Evolutionary conservation across 148 eudicot genomes (phyloP).

Genomic region (Camellia granthamiana): DNA sequence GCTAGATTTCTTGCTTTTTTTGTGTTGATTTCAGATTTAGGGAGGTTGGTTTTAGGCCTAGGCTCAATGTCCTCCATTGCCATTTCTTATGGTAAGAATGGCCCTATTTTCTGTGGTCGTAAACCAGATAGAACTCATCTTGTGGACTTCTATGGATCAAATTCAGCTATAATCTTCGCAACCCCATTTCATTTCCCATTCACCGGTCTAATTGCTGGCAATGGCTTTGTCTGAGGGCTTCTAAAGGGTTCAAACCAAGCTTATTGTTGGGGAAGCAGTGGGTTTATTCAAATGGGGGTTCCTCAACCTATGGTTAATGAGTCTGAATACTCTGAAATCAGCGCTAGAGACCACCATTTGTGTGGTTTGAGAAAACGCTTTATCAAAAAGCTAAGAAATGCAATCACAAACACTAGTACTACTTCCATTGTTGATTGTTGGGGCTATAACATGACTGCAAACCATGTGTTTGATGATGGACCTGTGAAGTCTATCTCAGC

Average conservation of each 20-base stretch:
- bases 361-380: conserved; percentile 76
- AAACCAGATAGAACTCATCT: conserved; percentile 81
- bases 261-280: conserved; percentile 87
- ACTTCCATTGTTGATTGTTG: conserved; percentile 82
- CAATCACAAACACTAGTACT: background rate
- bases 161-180: conserved; percentile 51
- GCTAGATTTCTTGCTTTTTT: conserved; percentile 35
- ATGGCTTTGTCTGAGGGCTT: conserved; percentile 89
- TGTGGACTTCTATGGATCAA: conserved; percentile 74
- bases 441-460: conserved; percentile 93
- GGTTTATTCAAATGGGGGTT: conserved; percentile 62
- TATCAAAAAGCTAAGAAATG: conserved; percentile 45
- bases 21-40: conserved; percentile 35
- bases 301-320: conserved; percentile 54
- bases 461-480: conserved; percentile 57
- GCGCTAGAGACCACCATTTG: conserved; percentile 93
- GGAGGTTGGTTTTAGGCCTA: conserved; percentile 41
- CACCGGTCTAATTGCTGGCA: conserved; percentile 65
- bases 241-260: conserved; percentile 53
- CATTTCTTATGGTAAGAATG: conserved; percentile 80
- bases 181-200: conserved; percentile 56
- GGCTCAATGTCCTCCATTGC: conserved; percentile 87
- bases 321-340: conserved; percentile 67
- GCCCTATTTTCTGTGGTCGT: conserved; percentile 79
- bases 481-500: conserved; percentile 60